phyloP scores from a whole-genome alignment of 441 rosid genomes.

The Heliophila coronopifolia region DNA sequence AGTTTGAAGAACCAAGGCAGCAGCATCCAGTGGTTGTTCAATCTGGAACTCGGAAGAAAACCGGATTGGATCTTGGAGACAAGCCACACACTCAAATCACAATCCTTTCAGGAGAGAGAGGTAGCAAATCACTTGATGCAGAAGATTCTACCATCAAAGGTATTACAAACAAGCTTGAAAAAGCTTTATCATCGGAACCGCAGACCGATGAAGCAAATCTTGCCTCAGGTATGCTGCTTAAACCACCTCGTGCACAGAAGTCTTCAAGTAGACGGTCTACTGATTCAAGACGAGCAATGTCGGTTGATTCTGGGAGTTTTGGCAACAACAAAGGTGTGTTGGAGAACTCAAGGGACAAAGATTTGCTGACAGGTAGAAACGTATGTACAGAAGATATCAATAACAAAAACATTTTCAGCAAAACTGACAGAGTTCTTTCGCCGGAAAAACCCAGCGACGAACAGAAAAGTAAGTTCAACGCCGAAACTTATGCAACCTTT shows the following conservation, averaged over 20 bases:
- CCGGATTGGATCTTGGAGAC: constrained; percentile 27
- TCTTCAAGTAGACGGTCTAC: constrained; percentile 42
- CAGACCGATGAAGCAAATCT: constrained; percentile 35
- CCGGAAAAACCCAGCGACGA: constrained; percentile 36
- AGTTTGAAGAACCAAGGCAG: constrained; percentile 45
- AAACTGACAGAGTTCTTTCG: constrained; percentile 35
- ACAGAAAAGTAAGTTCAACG: constrained; percentile 44
- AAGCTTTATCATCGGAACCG: constrained; percentile 33
- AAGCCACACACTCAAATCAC: constrained; percentile 28
- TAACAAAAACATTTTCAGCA: constrained; percentile 35
- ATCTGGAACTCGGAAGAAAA: constrained; percentile 28
- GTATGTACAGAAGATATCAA: constrained; percentile 34
- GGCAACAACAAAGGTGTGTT: constrained; percentile 19
- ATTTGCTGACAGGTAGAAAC: constrained; percentile 23
- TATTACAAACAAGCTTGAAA: constrained; percentile 39
- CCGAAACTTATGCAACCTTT: not conserved
- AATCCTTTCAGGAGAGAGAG: constrained; percentile 33
- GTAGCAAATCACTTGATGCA: constrained; percentile 35
- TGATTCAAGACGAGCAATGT: constrained; percentile 37
- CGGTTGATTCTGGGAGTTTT: constrained; percentile 41
- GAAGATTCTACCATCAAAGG: constrained; percentile 35
- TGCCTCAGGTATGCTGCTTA: constrained; percentile 59
- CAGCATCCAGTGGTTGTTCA: constrained; percentile 39
- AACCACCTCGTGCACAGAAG: constrained; percentile 67
- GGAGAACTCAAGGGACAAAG: constrained; percentile 29